These are phyloP conservation scores for Nigrograna mackinnonii DNA, from an alignment of 2,329 filamentous ascomycete species.

Conservation along the genomic window DNA sequence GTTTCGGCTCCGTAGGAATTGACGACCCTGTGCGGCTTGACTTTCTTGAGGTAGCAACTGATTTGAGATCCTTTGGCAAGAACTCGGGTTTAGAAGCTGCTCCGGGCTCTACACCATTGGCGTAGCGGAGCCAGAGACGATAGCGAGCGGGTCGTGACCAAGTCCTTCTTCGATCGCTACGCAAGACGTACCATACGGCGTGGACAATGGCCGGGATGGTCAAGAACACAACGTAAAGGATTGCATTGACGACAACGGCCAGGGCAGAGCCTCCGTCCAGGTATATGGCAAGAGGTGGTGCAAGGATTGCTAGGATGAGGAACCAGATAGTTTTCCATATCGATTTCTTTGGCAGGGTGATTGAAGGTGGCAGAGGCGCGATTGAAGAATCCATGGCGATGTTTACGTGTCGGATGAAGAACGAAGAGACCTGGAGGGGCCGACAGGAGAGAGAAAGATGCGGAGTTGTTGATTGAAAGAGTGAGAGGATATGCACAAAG, in stretches of 20 bases:
- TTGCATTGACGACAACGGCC: constrained; percentile 9
- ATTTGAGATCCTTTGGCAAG: too few species aligned
- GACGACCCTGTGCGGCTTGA: too few species aligned
- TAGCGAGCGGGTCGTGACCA: constrained; percentile 8
- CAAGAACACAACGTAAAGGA: constrained; percentile 6
- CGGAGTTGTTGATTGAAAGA: too few species aligned
- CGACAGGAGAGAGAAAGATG: too few species aligned
- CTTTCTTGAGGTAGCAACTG: too few species aligned
- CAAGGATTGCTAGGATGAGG: constrained; percentile 15
- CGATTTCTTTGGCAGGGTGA: constrained; percentile 12
- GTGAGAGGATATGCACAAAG: too few species aligned
- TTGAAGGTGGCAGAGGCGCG: background rate
- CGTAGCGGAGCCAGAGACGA: constrained; percentile 6
- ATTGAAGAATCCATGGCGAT: too few species aligned
- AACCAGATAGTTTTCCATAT: constrained; percentile 9
- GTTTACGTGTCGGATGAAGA: too few species aligned
- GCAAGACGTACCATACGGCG: constrained; percentile 15
- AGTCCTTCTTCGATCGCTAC: constrained; percentile 7
- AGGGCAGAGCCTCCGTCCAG: constrained; percentile 19
- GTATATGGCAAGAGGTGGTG: constrained; percentile 21
- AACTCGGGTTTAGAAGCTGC: too few species aligned
- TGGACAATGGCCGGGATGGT: background rate
- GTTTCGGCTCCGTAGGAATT: too few species aligned
- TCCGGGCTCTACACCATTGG: too few species aligned
- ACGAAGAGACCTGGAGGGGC: too few species aligned